These are phyloP conservation scores for Phytophthora colocasiae DNA, from an alignment of 352 stramenopile genomes.

Conservation along the genomic window DNA sequence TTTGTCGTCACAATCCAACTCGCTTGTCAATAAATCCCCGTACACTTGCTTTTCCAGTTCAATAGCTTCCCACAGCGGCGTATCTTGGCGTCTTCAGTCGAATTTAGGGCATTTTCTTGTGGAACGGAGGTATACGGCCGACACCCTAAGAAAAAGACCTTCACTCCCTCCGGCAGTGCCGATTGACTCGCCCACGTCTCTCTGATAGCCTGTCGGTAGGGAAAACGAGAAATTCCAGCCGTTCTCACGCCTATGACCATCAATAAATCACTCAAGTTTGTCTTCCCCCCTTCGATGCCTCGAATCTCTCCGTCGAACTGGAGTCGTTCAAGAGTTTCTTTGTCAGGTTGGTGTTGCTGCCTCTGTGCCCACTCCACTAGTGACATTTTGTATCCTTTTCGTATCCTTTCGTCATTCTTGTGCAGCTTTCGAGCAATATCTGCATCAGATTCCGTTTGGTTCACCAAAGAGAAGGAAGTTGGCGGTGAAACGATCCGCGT, in stretches of 20 bases:
- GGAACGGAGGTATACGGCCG: not conserved
- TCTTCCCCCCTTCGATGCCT: too few relatives aligned
- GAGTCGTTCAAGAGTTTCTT: not conserved
- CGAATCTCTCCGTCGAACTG: too few relatives aligned
- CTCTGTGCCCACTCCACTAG: not conserved
- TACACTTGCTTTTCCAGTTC: constrained; percentile 16
- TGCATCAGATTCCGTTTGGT: too few relatives aligned
- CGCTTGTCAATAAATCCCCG: constrained; percentile 48
- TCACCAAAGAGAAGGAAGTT: too few relatives aligned
- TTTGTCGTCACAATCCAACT: constrained; percentile 54
- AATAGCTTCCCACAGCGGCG: constrained; percentile 4
- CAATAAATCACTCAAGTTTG: not conserved
- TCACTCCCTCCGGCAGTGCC: constrained; percentile 6
- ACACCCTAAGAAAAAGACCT: constrained; percentile 19
- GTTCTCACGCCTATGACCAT: constrained; percentile 57
- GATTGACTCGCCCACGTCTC: constrained; percentile 38
- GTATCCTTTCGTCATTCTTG: not conserved
- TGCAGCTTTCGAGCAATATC: too few relatives aligned
- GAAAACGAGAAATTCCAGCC: constrained; percentile 30
- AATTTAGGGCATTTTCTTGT: not conserved
- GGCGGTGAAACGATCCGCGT: too few relatives aligned
- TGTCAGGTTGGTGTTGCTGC: not conserved
- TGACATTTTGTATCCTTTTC: not conserved
- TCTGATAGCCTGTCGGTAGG: constrained; percentile 37
- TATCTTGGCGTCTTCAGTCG: not conserved